Evolutionary conservation across 78 protist species (phyloP), one percentile per base, ranked within the genome.

Genomic region (Dictyostelium citrinum): DNA sequence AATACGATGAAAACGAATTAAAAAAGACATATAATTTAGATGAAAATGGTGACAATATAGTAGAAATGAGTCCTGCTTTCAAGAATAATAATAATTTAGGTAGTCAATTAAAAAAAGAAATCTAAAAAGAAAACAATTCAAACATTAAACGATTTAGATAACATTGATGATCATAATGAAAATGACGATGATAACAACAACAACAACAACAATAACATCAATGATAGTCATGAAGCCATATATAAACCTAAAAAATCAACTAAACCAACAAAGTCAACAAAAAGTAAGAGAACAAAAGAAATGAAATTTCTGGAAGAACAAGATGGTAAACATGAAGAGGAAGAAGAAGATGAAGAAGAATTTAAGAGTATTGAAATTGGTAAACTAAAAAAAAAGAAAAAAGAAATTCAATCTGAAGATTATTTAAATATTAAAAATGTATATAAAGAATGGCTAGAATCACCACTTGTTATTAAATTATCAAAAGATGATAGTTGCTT

Each of bases 31-130:
- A 80, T 12, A 35, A 55, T n/a, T 58, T 55, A 6, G 84, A 80
- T 58, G 84, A 80, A 80, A 80, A 80, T 80, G 84, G 84, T 80
- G 84, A 80, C 5, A 49, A 80, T 22, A 55, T 80, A 5, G 84
- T 80, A 7, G 51, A 27, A 80, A 80, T 80, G 84, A 12, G 37
- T 58, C 84, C 84, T 14, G 60, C 37, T 2, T 80, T 80, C 37
- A 75, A 75, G 24, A 22, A n/a, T 75, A 35, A 8, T 27, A 68
- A 35, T 74, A 11, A 17, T 29, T 8, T 60, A 60, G 67, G 27
- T 60, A 20, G 6, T 2, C 2, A 16, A 51, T 39, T 43, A 5
- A 43, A 43, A 11, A 64, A 27, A 27, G 39, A 64, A 64, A 64
- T 64, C 35, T 24, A 64, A 33, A 70, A 70, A 70, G 7, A 33